Evolutionary conservation across 768 basidiomycete genomes (phyloP), one percentile per base, ranked within the genome.

Genomic region (Trametes cingulata): DNA sequence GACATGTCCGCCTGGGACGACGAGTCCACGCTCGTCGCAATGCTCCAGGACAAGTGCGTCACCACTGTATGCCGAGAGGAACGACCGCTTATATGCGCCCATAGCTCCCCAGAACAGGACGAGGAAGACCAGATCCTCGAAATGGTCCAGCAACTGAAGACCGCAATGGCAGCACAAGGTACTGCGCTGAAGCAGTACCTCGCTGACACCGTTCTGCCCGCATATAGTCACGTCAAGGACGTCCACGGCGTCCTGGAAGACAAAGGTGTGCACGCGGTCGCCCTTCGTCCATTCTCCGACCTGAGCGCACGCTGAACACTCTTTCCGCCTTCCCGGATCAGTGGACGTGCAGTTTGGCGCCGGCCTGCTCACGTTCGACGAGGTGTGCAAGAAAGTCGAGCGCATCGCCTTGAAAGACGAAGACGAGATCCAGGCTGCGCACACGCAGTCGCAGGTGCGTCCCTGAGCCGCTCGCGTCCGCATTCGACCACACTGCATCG

Each of bases 371-470:
- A 69, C 73, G 6, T 83, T 88, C 72, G 81, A 87, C 67, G 77
- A 78, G 17, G 81, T 78, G 20, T 80, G 84, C 69, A 83, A 82
- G 66, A 75, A 74, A 12, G 71, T 81, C 49, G 88, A 90, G 67
- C 65, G 69, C 0, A 66, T 77, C 17, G 72, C 74, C 15, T 73
- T 81, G 29, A 73, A 72, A 35, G 80, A 82, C 60, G 73, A 82
- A 58, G 74, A 78, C 55, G 75, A 78, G 20, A 57, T 82, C 19
- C 73, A 72, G 62, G 66, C 73, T 10, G 72, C 74, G 27, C 78
- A 78, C 57, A 53, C 68, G 19, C 72, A 72, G 9, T 75, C 78
- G 24, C 76, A 84, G 76, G 85, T 83, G 65, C 60, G 50, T 10
- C 8, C 86, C 84, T 70, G 65, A 22, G 73, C 74, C 20, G 82